Conservation (phyloP, 2,329 filamentous ascomycete species). For the Beauveria rudraprayagi region DNA sequence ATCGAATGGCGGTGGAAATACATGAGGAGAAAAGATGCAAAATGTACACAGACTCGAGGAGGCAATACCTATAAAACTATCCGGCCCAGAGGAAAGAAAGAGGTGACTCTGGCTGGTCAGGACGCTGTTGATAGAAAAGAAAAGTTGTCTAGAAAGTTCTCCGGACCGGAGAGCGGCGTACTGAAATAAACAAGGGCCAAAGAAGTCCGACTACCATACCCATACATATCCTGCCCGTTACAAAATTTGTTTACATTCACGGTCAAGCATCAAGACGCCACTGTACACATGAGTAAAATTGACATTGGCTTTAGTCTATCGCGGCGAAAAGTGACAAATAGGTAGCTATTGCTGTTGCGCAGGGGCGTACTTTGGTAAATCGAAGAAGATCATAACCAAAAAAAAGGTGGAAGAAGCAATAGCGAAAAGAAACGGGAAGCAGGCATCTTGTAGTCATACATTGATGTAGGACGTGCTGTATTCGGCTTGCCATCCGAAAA, state of each 20-base stretch:
- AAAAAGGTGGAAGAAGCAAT: too few species aligned
- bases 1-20: slow-evolving; percentile 13
- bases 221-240: background rate
- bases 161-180: background rate
- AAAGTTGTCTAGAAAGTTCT: background rate
- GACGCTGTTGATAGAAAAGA: slow-evolving; percentile 4
- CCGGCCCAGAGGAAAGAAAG: background rate
- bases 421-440: too few species aligned
- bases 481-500: background rate
- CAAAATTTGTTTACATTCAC: background rate
- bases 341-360: too few species aligned
- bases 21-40: background rate
- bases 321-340: too few species aligned
- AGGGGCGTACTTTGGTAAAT: too few species aligned
- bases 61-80: background rate
- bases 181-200: slow-evolving; percentile 4
- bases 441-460: too few species aligned
- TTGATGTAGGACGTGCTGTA: too few species aligned
- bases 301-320: too few species aligned
- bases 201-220: slow-evolving; percentile 7
- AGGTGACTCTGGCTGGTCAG: background rate
- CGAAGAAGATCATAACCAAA: too few species aligned
- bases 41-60: slow-evolving; percentile 6
- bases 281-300: too few species aligned
- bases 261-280: too few species aligned